Evolutionary conservation across 805 yeast genomes (phyloP), one percentile per base, ranked within the genome.

Genomic region (Ogataea polymorpha): DNA sequence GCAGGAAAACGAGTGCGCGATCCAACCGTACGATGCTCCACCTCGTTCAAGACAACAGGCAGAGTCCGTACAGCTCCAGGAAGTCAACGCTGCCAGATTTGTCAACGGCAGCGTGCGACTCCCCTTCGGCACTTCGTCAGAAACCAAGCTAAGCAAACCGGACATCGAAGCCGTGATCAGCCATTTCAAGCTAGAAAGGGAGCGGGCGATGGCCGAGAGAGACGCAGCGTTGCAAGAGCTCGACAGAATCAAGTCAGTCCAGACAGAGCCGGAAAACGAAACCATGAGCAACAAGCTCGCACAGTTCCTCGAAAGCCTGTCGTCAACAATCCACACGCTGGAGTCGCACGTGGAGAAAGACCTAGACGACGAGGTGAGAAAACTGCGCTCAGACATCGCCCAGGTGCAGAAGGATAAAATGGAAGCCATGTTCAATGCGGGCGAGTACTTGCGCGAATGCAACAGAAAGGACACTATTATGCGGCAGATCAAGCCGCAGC

Each of bases 401-500:
- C 25, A 25, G 15, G n/a, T 12, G 23, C 33, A 31, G 23, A 13
- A 23, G 28, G 25, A 23, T 15, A 14, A 25, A 26, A 21, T 35
- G 32, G 31, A 30, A 15, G 32, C 32, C n/a, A 21, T 18, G 23
- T 23, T 13, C 20, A 20, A 35, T 4, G 25, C 25, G 5, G 25
- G 20, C 13, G 27, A 35, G 18, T 15, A 8, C 9, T n/a, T 35
- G 11, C 29, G 32, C 16, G 25, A 27, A 35, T 20, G 20, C 27
- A 20, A 12, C 31, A 35, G 27, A 14, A 25, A 23, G 21, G 37
- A 33, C 21, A 17, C 26, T 6, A 3, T 37, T 13, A 5, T 31
- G 24, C 24, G 16, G 10, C n/a, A 28, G 17, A 9, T 48, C 21
- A 37, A 37, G 23, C 43, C 48, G 5, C 42, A 38, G 16, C 32